Evolutionary conservation across 805 yeast genomes (phyloP), one percentile per base, ranked within the genome.

Genomic region (Naumovozyma baii): DNA sequence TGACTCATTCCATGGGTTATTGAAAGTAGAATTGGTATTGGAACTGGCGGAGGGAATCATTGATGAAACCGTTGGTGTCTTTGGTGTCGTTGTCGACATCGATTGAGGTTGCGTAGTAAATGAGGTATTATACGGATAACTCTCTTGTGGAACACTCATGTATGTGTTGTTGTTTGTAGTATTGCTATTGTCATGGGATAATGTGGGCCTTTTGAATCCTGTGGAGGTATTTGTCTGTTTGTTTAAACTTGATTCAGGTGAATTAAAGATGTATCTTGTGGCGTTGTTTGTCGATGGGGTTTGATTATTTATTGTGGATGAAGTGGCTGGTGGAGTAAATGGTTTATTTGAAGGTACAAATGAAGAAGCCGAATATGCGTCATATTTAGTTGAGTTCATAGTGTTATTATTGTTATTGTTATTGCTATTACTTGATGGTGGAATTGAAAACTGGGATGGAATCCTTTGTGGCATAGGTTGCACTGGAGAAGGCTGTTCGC

Each of bases 331-430:
- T 7, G 40, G 25, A 7, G 30, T 36, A 26, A 36, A 42, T 16
- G 42, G 38, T 39, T 42, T 42, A 30, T 33, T 30, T 8, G 46
- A 43, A 17, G 59, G 57, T 7, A 52, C 41, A 33, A 54, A 54
- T 8, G 51, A 43, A 12, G 50, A 34, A 8, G 59, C 43, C 14
- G 54, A 43, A 36, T 51, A 53, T 14, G 58, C 52, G 37, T 55
- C 45, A 34, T 40, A 55, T 40, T 51, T 55, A 15, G 34, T 39
- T 33, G 42, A 28, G 36, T 10, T n/a, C 4, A 13, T 18, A 7
- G 36, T 36, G 33, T 37, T 36, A 15, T 16, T 36, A 15, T 30
- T 40, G 13, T 18, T 33, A 22, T 32, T 13, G 34, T 17, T n/a
- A 9, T 31, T 4, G 34, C 12, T 4, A 7, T 16, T 18, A 4